Evolutionary conservation across 2,329 filamentous ascomycete species (phyloP), one percentile per base, ranked within the genome.

Genomic region (Neonectria faginata): DNA sequence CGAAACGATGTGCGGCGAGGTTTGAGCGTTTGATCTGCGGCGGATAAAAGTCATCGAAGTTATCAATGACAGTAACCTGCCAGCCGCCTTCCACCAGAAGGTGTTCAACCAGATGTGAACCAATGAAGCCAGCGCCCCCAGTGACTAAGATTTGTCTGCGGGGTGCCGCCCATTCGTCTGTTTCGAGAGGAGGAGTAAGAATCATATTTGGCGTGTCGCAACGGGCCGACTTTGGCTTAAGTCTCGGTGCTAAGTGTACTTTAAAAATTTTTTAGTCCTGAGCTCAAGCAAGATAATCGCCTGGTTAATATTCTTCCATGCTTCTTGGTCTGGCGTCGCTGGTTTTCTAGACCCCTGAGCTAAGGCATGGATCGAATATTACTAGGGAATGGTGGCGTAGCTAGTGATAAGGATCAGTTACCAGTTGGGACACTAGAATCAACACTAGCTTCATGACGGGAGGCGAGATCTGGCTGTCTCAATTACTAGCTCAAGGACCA

Each of bases 51-150:
- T 65, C 56, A 52, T 72, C 69, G 52, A 73, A 72, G 65, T 73
- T 73, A 61, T 73, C 71, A 2, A 72, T 54, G 12, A 73, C 70
- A 11, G 57, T 52, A 25, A 73, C 71, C 8, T 33, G 50, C 70
- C 69, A 72, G 60, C 56, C 44, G 18, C 67, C 70, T 45, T 70
- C 67, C 11, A 48, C 55, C 22, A 73, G 65, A 2, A 73, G 69
- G 7, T 42, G 31, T 5, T 71, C 70, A n/a, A 73, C 71, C 5
- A 73, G 55, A 48, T 73, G 59, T 3, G 71, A 73, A 11, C 71
- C 70, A 45, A 72, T 73, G 66, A 73, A 73, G 42, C 71, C 71
- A 4, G 71, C 71, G 36, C 71, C 71, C 31, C 70, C 69, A 7
- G 71, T 73, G 62, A 73, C 61, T 2, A 73, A 65, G 18, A 73